phyloP scores from a whole-genome alignment of 768 basidiomycete species.

The Aureoboletus auriporus region DNA sequence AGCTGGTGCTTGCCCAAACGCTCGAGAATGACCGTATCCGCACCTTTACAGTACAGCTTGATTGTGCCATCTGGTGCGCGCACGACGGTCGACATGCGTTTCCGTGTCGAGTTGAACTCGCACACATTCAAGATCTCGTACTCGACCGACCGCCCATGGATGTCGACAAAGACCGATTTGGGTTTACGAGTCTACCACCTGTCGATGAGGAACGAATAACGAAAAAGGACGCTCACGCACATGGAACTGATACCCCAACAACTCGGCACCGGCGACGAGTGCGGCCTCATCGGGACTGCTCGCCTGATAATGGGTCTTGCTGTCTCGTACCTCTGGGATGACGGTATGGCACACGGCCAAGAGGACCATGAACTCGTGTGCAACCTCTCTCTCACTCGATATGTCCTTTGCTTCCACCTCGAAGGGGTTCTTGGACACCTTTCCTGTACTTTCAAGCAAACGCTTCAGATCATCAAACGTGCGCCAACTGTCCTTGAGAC shows the following conservation, averaged over 20 bases:
- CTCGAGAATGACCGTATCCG: conserved; percentile 96
- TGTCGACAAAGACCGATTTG: conserved; percentile 86
- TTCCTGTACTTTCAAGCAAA: conserved; percentile 41
- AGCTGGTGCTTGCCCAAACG: conserved; percentile 82
- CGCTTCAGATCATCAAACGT: conserved; percentile 74
- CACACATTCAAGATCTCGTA: conserved; percentile 94
- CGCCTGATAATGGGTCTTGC: conserved; percentile 92
- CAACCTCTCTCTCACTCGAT: conserved; percentile 43
- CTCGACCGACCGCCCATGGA: conserved; percentile 68
- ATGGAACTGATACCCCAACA: conserved; percentile 90
- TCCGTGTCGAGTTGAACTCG: conserved; percentile 98
- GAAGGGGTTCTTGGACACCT: conserved; percentile 51
- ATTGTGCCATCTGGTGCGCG: conserved; percentile 85
- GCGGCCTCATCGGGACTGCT: conserved; percentile 98
- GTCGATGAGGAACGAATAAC: neutral
- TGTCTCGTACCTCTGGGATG: conserved; percentile 87
- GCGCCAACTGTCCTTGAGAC: conserved; percentile 55
- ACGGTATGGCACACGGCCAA: conserved; percentile 98
- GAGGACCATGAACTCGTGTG: conserved; percentile 73
- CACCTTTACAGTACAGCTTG: conserved; percentile 95
- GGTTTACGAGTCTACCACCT: conserved; percentile 82
- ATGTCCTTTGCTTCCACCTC: conserved; percentile 26
- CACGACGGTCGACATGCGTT: conserved; percentile 96
- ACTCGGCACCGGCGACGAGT: conserved; percentile 88
- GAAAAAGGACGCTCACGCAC: conserved; percentile 45